Evolutionary conservation across 208 protist species (phyloP), one percentile per base, ranked within the genome.

Genomic region (Angomonas ambiguus): DNA sequence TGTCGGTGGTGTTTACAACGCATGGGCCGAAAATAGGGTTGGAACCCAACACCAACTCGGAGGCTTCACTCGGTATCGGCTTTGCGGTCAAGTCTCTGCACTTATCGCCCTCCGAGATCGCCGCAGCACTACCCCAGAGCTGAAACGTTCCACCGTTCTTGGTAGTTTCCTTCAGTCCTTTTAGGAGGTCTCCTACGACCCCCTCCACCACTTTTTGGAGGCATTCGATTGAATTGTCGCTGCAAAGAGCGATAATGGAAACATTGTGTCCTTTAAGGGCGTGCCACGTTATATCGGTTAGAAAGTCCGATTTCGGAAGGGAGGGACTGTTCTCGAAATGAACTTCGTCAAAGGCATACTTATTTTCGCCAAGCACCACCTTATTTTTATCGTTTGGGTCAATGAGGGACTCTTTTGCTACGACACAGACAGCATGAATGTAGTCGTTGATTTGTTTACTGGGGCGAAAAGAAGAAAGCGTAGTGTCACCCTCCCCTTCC

Each of bases 11-110:
- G 32, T 72, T 68, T 61, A 72, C 68, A 33, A 80, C 49, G 62
- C 65, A 74, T 11, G 70, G 63, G 27, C 74, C 74, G 41, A 59
- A 80, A 32, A 75, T 67, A 30, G 74, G 74, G 53, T 70, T 74
- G 5, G 74, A 68, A 53, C 62, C 74, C 25, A 76, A 57, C 34
- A 69, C 35, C 16, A 71, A 13, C 55, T 55, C 34, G 16, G 55
- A 67, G n/a, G 58, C 25, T n/a, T 13, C 18, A 30, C 4, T 10
- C 22, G 53, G 22, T 25, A 56, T 24, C 13, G 53, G 8, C 4
- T 3, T 59, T 3, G 24, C 53, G 4, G 20, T n/a, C 6, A 59
- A 30, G 62, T 74, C 68, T 22, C 68, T 61, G 38, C 42, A 51
- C 25, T 65, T 69, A 27, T 79, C 74, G 30, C 64, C 65, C 3